Base-by-base conservation (phyloP, 306 rosid species). In the Cucurbita ficifolia region DNA sequence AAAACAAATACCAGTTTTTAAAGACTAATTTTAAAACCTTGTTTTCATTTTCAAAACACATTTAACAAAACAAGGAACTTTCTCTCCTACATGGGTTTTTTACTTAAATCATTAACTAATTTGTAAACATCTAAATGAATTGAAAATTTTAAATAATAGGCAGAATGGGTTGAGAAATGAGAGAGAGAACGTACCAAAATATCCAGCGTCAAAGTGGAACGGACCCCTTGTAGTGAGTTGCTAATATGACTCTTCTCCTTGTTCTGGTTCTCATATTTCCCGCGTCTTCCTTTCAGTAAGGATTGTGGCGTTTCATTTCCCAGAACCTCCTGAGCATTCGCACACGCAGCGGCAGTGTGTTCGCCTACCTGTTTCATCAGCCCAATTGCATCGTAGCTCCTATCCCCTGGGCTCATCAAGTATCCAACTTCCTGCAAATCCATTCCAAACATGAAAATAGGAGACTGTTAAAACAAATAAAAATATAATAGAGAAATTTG, bases 321-420 rank as follows among this genome's bases (percentile, higher is more conserved):
- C 84, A 95, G 75, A 77, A 85, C 84, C 80, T 88, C 88, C 71
- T 87, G 90, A 43, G 96, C 96, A 71, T 75, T 83, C 46, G 96
- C 98, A 83, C 88, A 94, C 18, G 95, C 96, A 72, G 88, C 87
- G 10, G 96, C 96, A 75, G 85, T 88, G 72, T 94, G 97, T 83
- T 91, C 96, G 11, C 92, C 83, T 16, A 91, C 78, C 84, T 95
- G 96, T 77, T 83, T 91, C 96, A 91, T 88, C 87, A 85, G 81
- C 63, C 90, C 97, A 16, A 95, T 82, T 59, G 99, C 99, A 84
- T 95, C 99, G 62, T 83, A 91, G 84, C 93, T 88, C 82, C 81
- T 81, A 49, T 89, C 91, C 11, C 82, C 96, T 4, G 99, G 99
- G 86, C 92, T 95, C 95, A 89, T 73, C 24, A 88, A 83, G 72